Percentiles rank a stretch among this genome's conserved stretches.
Conservation (phyloP, 163 green algal genomes). For the Volvox carteri region DNA sequence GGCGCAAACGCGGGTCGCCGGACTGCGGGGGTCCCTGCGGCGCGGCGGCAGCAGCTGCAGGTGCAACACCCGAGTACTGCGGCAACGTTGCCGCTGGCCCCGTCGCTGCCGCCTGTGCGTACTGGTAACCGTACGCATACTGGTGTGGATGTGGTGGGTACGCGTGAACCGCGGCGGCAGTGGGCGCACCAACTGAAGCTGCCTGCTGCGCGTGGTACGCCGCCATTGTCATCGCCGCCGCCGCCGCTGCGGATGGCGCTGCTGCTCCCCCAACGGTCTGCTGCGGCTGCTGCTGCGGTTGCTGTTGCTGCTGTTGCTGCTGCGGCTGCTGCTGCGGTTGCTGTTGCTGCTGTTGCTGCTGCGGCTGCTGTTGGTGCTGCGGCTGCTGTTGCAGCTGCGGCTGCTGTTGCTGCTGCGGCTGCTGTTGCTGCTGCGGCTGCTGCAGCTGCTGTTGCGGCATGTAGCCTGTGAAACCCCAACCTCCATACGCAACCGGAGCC, state of each 20-base stretch:
- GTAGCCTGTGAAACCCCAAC: too few relatives aligned
- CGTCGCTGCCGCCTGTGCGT: neutral
- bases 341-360: neutral
- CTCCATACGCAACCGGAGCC: too few relatives aligned
- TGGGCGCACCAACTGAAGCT: neutral
- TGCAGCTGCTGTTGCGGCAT: too few relatives aligned
- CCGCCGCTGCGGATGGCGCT: neutral
- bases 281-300: neutral
- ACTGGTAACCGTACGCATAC: constrained; percentile 1
- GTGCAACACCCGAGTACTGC: neutral
- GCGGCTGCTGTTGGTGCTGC: constrained; percentile 17
- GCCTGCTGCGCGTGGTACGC: neutral
- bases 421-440: too few relatives aligned
- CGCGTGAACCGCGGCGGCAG: neutral
- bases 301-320: neutral
- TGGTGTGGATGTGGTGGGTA: neutral
- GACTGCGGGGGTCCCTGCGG: neutral
- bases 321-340: neutral
- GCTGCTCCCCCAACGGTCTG: neutral
- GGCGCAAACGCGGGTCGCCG: neutral
- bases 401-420: too few relatives aligned
- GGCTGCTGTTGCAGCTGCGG: too few relatives aligned
- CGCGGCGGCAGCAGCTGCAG: neutral
- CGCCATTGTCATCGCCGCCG: neutral
- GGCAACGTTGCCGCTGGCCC: neutral